Base-by-base conservation (phyloP, 495 filamentous ascomycete genomes). In the Aspergillus taichungensis region DNA sequence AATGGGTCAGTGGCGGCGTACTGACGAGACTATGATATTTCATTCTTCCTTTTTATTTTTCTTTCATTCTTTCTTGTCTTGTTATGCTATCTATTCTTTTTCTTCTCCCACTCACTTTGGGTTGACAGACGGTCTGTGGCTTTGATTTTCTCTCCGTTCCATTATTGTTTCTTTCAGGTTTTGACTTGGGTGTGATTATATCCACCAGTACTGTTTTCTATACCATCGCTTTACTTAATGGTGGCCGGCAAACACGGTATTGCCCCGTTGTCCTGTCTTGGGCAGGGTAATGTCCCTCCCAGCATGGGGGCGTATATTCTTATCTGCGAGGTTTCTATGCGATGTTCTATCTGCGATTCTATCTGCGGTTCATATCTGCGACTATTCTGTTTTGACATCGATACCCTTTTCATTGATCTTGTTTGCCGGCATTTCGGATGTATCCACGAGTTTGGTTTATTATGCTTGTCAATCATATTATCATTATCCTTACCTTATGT, bases 381-480 rank as follows among this genome's bases (percentile, higher is more conserved):
- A 24, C 18, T 24, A 4, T 43, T 51, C 35, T 54, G 13, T 52
- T 46, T 43, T 58, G 57, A 40, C 54, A 61, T 65, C 60, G 62
- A 63, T 65, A 65, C 61, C 60, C 62, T 63, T 56, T 67, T 50
- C 50, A 29, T 35, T 50, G 42, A 46, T 14, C n/a, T 40, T 43
- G 6, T 30, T 49, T 13, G 37, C 34, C n/a, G 37, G 14, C 28
- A 41, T 34, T 51, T 47, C 49, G 3, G 11, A 28, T 6, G 31
- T 46, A 40, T 49, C 30, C 46, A 18, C 40, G 35, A 47, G 46
- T 35, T 38, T 49, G 14, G 34, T 10, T 36, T 55, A 34, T 48
- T 43, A 6, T 31, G 34, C 38, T 52, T n/a, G n/a, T 12, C 8
- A 24, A 24, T 24, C 37, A 12, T 9, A 30, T 39, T 36, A 32